Base-by-base conservation (phyloP, 78 protist species). In the Dictyostelium intermedium region DNA sequence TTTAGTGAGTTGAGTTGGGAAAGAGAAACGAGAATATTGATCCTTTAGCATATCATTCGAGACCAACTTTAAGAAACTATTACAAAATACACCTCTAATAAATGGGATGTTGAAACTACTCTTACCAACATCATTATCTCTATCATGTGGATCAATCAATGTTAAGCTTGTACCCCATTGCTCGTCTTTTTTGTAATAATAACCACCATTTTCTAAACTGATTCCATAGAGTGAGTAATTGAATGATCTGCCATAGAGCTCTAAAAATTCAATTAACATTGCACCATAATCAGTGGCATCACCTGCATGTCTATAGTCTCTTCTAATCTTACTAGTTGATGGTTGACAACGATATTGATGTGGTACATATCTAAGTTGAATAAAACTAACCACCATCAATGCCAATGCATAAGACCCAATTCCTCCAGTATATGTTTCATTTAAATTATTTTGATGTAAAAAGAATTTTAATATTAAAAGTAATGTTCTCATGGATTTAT, bases 381-480 rank as follows among this genome's bases (percentile, higher is more conserved):
- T 73, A 74, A 30, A 85, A 74, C 91, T 85, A 76, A 96, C 92
- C 7, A 97, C 97, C 92, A 97, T 87, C 74, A 98, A 91, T 35
- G 91, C 81, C 73, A 97, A 79, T 27, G 96, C 96, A 82, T 94
- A 98, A 1, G 97, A 87, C 6, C 98, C 97, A 41, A 98, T 78
- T 5, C 99, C 99, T 9, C 99, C 99, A 32, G 92, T 94, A 84
- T 84, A 98, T 4, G 97, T 92, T 77, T 98, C 99, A 73, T 98
- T 83, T 83, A 98, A 41, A 47, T 82, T 78, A 45, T 97, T 87
- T 80, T 70, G 93, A 60, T 50, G 78, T 43, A 98, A 74, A 61
- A 93, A 92, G 45, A 56, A 93, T 85, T 98, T 98, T 53, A 98
- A 53, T 14, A 97, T 63, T 10, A 91, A 23, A 14, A 87, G 47